A percentile compares a stretch with the other conserved stretches of the same genome.
Evolutionary conservation across 352 stramenopile species (phyloP).

Genomic region (Globisporangium splendens): DNA sequence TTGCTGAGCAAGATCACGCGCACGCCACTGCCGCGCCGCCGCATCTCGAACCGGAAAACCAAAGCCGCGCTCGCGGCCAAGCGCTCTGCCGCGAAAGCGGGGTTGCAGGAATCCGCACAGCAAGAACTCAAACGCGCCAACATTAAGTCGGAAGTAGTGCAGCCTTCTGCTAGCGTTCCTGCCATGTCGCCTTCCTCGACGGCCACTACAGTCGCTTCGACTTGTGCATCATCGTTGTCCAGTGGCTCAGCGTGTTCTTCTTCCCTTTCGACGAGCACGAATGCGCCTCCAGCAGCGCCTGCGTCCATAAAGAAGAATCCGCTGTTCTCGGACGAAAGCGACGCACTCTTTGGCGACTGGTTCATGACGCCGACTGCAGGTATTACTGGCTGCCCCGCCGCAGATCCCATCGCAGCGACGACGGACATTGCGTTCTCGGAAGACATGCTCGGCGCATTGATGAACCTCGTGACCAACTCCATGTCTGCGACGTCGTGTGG

Average conservation of each 20-base stretch:
- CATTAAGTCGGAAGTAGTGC: neutral
- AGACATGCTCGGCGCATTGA: constrained; percentile 29
- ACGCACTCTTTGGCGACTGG: constrained; percentile 8
- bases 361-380: constrained; percentile 10
- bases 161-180: constrained; percentile 13
- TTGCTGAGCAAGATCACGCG: constrained; percentile 34
- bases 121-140: constrained; percentile 13
- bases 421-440: constrained; percentile 20
- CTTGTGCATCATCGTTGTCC: neutral
- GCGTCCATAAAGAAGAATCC: constrained; percentile 7
- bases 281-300: neutral
- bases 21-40: constrained; percentile 31
- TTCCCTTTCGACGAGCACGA: neutral
- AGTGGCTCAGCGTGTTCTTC: neutral
- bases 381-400: too few relatives aligned
- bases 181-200: neutral
- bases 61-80: constrained; percentile 5
- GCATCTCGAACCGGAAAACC: constrained; percentile 18
- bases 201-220: neutral
- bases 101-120: neutral
- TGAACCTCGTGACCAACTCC: constrained; percentile 32
- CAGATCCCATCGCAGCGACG: neutral
- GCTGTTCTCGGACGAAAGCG: constrained; percentile 16
- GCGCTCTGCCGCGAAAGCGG: neutral
- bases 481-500: constrained; percentile 5